These are phyloP conservation scores for Picochlorum costavermella DNA, from an alignment of 139 green algal species.

Conservation along the genomic window DNA sequence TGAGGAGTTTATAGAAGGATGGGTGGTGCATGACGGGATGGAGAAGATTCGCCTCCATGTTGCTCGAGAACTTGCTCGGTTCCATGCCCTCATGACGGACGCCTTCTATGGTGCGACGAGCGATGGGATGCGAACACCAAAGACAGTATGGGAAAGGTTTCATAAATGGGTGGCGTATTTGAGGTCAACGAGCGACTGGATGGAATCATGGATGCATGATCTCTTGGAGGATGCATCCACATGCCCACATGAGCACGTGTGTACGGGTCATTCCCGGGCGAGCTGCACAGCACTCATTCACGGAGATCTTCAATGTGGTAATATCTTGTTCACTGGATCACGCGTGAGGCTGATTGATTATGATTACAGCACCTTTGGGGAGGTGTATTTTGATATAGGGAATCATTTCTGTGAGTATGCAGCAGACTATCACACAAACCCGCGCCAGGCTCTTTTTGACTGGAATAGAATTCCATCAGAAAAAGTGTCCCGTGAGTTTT, in stretches of 20 bases:
- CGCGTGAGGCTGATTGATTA: slow-evolving; percentile 56
- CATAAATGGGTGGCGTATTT: slow-evolving; percentile 13
- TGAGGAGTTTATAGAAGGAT: too few relatives aligned
- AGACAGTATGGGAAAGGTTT: slow-evolving; percentile 24
- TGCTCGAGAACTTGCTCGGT: too few relatives aligned
- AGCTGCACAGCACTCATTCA: slow-evolving; percentile 50
- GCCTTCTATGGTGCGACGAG: not conserved
- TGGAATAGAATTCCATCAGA: slow-evolving; percentile 34
- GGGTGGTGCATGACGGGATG: too few relatives aligned
- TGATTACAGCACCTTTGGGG: slow-evolving; percentile 31
- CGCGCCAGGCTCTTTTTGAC: slow-evolving; percentile 25
- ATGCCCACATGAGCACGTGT: too few relatives aligned
- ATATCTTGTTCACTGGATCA: slow-evolving; percentile 44
- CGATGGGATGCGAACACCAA: too few relatives aligned
- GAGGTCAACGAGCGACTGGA: too few relatives aligned
- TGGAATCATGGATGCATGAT: too few relatives aligned
- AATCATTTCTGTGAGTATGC: slow-evolving; percentile 71
- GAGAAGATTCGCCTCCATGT: too few relatives aligned
- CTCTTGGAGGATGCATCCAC: too few relatives aligned
- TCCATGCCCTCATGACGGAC: slow-evolving; percentile 32
- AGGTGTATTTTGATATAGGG: slow-evolving; percentile 54
- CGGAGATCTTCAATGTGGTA: slow-evolving; percentile 68
- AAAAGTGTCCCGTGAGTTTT: slow-evolving; percentile 28
- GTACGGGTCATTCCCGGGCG: not conserved
- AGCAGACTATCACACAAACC: slow-evolving; percentile 42